Evolutionary conservation across 2,329 filamentous ascomycete species (phyloP).

Genomic region (Ceratocystis alfenasii): DNA sequence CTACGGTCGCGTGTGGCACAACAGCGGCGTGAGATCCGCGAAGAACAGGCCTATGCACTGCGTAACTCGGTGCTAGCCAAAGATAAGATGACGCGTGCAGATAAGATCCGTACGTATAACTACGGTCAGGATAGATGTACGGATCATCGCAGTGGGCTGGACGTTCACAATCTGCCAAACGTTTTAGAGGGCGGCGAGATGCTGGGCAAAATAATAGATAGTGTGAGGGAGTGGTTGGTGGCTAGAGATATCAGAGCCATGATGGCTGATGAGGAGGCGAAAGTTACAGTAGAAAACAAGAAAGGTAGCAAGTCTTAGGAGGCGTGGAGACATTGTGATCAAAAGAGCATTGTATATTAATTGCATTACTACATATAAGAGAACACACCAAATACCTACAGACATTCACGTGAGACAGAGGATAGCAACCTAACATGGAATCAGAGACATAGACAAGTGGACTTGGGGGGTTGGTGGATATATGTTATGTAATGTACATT

Average conservation of each 20-base stretch:
- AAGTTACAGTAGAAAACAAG: slow-evolving; percentile 24
- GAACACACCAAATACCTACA: background rate
- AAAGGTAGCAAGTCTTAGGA: slow-evolving; percentile 21
- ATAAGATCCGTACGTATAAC: slow-evolving; percentile 93
- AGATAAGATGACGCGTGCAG: slow-evolving; percentile 73
- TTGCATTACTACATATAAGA: background rate
- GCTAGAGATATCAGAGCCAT: slow-evolving; percentile 62
- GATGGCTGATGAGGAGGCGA: slow-evolving; percentile 48
- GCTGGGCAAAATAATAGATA: slow-evolving; percentile 64
- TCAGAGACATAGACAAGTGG: background rate
- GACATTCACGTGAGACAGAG: background rate
- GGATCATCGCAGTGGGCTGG: slow-evolving; percentile 71
- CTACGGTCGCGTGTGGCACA: slow-evolving; percentile 74
- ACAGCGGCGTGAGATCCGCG: slow-evolving; percentile 64
- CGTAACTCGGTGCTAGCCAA: slow-evolving; percentile 67
- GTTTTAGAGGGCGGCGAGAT: slow-evolving; percentile 63
- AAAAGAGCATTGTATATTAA: slow-evolving; percentile 15
- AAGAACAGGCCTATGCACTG: slow-evolving; percentile 64
- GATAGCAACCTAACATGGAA: background rate
- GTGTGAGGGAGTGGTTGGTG: slow-evolving; percentile 63
- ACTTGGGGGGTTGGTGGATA: background rate
- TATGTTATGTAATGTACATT: background rate
- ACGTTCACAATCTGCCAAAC: slow-evolving; percentile 66
- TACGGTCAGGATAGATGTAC: slow-evolving; percentile 65
- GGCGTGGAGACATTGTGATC: background rate